Percentiles rank a stretch among this genome's conserved stretches.
phyloP scores from a whole-genome alignment of 2,329 filamentous ascomycete genomes.

The Paraphaeosphaeria minitans region DNA sequence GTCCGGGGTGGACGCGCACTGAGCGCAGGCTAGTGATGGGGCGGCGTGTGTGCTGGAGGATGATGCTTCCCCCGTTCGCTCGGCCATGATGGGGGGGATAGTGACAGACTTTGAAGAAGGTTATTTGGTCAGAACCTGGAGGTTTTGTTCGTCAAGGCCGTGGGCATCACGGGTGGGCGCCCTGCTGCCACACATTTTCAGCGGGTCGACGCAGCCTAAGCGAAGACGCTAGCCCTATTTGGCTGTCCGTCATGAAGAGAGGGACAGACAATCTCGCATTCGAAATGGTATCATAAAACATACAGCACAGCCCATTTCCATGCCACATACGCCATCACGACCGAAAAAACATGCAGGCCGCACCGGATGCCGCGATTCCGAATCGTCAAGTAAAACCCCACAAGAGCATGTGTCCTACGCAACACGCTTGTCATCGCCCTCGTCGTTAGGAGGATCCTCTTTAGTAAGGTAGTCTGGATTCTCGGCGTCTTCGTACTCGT shows the following conservation, averaged over 20 bases:
- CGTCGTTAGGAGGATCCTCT: slow-evolving; percentile 54
- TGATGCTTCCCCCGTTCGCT: neutral
- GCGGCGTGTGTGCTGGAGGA: slow-evolving; percentile 19
- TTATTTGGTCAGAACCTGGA: too few relatives aligned
- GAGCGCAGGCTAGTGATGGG: slow-evolving; percentile 23
- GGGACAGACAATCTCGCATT: neutral
- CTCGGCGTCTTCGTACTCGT: slow-evolving; percentile 95
- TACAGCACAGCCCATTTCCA: neutral
- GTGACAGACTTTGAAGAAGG: neutral
- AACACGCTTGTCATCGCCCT: slow-evolving; percentile 40
- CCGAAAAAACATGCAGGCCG: slow-evolving; percentile 2
- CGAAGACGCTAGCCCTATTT: neutral
- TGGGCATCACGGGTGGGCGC: neutral
- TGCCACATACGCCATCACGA: slow-evolving; percentile 1
- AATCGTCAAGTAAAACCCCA: neutral
- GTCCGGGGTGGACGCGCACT: slow-evolving; percentile 27
- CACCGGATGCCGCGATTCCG: neutral
- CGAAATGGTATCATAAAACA: slow-evolving; percentile 11
- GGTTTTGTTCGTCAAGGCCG: neutral
- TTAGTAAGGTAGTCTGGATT: slow-evolving; percentile 86
- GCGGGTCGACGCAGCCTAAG: slow-evolving; percentile 6
- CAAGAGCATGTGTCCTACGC: slow-evolving; percentile 9
- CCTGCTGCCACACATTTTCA: slow-evolving; percentile 3
- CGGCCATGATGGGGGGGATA: neutral
- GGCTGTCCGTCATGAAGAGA: neutral